Base-by-base conservation (phyloP, 192 early-diverging fungal species). In the Podila epigama region DNA sequence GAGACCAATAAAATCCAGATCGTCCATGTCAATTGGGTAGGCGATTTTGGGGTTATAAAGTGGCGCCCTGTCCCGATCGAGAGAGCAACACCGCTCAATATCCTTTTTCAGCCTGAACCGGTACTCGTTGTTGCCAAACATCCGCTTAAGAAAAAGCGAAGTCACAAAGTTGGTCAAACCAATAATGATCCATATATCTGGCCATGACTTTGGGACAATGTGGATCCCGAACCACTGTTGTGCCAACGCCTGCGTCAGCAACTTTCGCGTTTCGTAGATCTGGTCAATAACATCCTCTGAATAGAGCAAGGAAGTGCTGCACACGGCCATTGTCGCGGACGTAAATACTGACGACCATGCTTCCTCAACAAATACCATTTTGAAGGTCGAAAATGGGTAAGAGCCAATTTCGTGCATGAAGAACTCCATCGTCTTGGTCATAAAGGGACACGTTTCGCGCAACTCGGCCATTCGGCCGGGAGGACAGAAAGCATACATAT, bases 171-270 rank as follows among this genome's bases (percentile, higher is more conserved):
- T 91, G 0, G 92, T 87, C 27, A 99, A 70, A 13, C 95, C 96
- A 40, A 86, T 68, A 8, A 92, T 89, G 16, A 99, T 78, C 98
- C 98, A 99, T 28, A 87, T 85, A 80, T 99, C 98, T 8, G 86
- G 85, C 92, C 94, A 88, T 20, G 70, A 69, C 58, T 86, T 84
- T 5, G 88, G 85, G 35, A 83, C 70, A 40, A 99, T 89, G 67
- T 92, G 95, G 20, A 92, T 88, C 12, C 97, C 97, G 79, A 98
- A 97, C 97, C 97, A 99, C 86, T 99, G 98, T 44, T 88, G 79
- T 20, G 93, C 93, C 6, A 98, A 69, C 0, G 89, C 89, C 41
- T 88, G 75, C 20, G 87, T 89, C 42, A 99, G 68, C 27, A 79
- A 55, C 7, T 86, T 87, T 50, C 95, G 86, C 4, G 94, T 93